phyloP scores from a whole-genome alignment of 495 filamentous ascomycete genomes.

The Hamigera avellanea region DNA sequence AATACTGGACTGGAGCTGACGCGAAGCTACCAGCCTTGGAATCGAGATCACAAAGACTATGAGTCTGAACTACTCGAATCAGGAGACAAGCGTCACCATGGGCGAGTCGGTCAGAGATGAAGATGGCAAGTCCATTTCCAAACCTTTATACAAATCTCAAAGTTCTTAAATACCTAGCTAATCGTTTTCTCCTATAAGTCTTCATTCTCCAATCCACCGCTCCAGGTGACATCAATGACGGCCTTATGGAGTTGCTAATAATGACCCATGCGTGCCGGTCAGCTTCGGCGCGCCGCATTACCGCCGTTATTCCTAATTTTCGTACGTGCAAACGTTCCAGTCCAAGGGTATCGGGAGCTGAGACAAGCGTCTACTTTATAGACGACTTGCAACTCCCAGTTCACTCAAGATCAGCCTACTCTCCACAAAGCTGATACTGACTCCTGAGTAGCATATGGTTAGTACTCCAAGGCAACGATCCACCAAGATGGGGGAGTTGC shows the following conservation, averaged over 20 bases:
- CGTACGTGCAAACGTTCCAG: conserved; percentile 24
- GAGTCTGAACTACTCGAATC: conserved; percentile 93
- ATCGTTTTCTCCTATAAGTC: conserved; percentile 36
- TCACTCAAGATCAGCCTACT: no score
- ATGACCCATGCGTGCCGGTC: conserved; percentile 99
- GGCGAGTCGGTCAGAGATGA: conserved; percentile 95
- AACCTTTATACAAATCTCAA: neutral
- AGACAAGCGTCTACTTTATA: no score
- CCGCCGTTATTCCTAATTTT: conserved; percentile 89
- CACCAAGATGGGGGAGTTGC: no score
- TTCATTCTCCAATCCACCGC: conserved; percentile 95
- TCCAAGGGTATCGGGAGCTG: no score
- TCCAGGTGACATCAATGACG: conserved; percentile 96
- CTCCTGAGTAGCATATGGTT: no score
- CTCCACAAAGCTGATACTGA: no score
- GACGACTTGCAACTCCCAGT: no score
- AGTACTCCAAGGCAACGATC: no score
- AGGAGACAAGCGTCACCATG: conserved; percentile 93
- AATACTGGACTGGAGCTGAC: no score
- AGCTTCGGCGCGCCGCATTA: conserved; percentile 87
- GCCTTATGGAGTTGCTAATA: conserved; percentile 95
- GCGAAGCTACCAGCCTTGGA: conserved; percentile 52
- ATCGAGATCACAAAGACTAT: conserved; percentile 90
- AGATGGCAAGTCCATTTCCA: conserved; percentile 54
- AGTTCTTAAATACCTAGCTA: conserved; percentile 2